Evolutionary conservation across 257 asterid species (phyloP), one percentile per base, ranked within the genome.

Genomic region (Przewalskia tangutica): DNA sequence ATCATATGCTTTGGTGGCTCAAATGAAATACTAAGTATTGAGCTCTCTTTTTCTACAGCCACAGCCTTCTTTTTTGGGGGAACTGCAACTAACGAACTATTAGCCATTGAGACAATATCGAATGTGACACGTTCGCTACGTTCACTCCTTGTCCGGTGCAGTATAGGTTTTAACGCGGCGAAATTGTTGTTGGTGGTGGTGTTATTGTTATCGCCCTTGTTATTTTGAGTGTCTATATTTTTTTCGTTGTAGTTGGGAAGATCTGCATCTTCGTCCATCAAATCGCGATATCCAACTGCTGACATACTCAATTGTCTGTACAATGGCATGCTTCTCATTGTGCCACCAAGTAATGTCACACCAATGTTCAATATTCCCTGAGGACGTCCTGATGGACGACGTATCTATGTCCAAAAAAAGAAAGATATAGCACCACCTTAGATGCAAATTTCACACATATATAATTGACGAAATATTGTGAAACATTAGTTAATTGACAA

Each of bases 281-380:
- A 64, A 62, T 91, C 82, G 4, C 84, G 88, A 46, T 86, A 84
- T 88, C 4, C 68, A 54, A 59, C 70, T 10, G 82, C 68, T 42
- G 82, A 54, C 70, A 60, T 59, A 23, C 70, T 88, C 87, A 80
- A 4, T 89, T 92, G 63, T 90, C 87, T 46, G 83, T 88, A 20
- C 50, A 93, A 64, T 10, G 94, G 93, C 98, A 93, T 94, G 88
- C 96, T 91, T 80, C 94, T 83, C 97, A 88, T 92, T 0, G 97
- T 86, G 50, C 92, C 85, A 59, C 88, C 98, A 0, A 94, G 93
- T 38, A 94, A 83, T 46, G 97, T 90, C 82, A 93, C 97, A 2
- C 98, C 98, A 14, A 95, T 87, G 60, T 87, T 87, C 12, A 95
- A 84, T 1, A 87, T 90, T 3, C 99, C 99, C 42, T 90, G 90